phyloP scores from a whole-genome alignment of 257 asterid species.

The Solanum chiquidenum region DNA sequence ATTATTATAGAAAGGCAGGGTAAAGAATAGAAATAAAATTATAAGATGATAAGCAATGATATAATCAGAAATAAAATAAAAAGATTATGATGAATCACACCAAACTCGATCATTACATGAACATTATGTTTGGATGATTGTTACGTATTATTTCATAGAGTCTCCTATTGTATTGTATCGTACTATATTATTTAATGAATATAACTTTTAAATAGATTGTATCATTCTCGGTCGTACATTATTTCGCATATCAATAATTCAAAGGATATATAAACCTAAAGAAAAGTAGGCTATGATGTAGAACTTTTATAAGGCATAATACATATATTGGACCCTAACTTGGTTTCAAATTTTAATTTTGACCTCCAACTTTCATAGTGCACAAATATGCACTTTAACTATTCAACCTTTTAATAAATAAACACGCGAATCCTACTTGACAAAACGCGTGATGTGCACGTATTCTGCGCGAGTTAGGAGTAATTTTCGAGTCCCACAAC shows the following conservation, averaged over 20 bases:
- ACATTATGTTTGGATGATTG: not conserved
- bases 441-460: no score
- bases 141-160: not conserved
- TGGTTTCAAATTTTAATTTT: no score
- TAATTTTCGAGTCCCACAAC: no score
- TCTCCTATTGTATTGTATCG: no score
- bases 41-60: not conserved
- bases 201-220: not conserved
- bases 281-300: not conserved
- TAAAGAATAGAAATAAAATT: not conserved
- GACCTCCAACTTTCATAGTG: no score
- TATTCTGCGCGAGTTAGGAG: no score
- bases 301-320: no score
- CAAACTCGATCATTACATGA: not conserved
- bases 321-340: no score
- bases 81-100: no score
- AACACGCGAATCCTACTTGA: no score
- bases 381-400: no score
- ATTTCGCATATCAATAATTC: not conserved
- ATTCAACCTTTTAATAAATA: no score
- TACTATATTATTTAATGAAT: not conserved
- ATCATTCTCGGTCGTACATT: rapidly evolving
- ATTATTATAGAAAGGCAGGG: not conserved
- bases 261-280: not conserved
- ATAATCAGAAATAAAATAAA: not conserved